phyloP scores from a whole-genome alignment of 2,329 filamentous ascomycete species.

The Nakataea oryzae region DNA sequence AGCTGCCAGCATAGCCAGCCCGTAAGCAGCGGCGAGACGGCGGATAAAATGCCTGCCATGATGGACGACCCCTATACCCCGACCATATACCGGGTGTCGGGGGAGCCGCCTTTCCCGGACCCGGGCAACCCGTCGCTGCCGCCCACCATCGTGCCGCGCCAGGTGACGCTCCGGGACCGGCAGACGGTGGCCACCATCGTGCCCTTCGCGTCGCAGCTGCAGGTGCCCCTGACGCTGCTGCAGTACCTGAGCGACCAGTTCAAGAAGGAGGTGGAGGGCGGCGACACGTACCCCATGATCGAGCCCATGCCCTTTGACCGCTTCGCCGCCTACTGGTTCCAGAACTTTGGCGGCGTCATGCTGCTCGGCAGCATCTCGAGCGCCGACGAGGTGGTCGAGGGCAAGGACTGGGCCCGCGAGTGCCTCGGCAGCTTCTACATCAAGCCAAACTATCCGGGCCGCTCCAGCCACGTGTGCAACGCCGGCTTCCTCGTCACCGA shows the following conservation, averaged over 20 bases:
- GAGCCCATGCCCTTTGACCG: conserved; percentile 62
- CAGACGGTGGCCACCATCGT: conserved; percentile 76
- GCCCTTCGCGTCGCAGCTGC: conserved; percentile 65
- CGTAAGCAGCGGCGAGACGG: background rate
- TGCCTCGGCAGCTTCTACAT: conserved; percentile 90
- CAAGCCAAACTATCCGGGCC: conserved; percentile 86
- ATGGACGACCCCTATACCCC: conserved; percentile 66
- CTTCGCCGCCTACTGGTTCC: conserved; percentile 82
- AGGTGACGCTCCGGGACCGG: conserved; percentile 74
- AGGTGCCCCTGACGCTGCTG: conserved; percentile 67
- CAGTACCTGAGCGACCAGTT: conserved; percentile 74
- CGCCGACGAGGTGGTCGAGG: conserved; percentile 40
- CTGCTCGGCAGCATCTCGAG: conserved; percentile 64
- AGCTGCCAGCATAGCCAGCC: background rate
- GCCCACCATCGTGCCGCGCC: conserved; percentile 56
- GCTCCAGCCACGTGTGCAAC: conserved; percentile 87
- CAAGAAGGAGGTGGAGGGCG: conserved; percentile 83
- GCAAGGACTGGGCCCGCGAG: conserved; percentile 66
- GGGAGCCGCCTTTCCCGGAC: conserved; percentile 53
- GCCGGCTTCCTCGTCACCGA: conserved; percentile 69
- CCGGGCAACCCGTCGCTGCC: conserved; percentile 54
- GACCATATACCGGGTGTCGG: conserved; percentile 60
- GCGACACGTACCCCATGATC: conserved; percentile 85
- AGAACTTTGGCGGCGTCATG: conserved; percentile 84
- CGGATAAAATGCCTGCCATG: conserved; percentile 57